A percentile compares a stretch with the other conserved stretches of the same genome.
phyloP scores from a whole-genome alignment of 805 yeast species.

The Yarrowia hollandica region DNA sequence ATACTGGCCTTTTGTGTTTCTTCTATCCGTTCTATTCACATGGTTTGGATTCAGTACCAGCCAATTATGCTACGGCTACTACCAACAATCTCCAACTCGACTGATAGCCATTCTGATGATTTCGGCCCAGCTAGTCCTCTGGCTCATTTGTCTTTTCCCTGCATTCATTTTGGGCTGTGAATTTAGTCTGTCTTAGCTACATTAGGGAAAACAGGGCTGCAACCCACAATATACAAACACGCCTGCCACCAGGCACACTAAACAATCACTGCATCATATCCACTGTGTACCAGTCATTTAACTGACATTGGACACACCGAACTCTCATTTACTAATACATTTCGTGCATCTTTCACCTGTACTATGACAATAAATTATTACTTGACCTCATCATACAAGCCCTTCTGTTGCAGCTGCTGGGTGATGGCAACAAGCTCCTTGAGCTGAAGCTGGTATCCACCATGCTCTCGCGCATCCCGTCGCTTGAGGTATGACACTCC shows the following conservation, averaged over 20 bases:
- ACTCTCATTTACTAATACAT: too few relatives aligned
- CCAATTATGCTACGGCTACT: background rate
- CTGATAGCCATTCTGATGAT: background rate
- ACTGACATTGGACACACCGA: too few relatives aligned
- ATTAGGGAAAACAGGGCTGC: too few relatives aligned
- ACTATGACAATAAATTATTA: slow-evolving; percentile 3
- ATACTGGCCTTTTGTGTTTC: background rate
- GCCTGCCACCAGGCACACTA: too few relatives aligned
- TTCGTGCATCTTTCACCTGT: too few relatives aligned
- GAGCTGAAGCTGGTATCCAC: slow-evolving; percentile 11
- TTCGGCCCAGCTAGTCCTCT: background rate
- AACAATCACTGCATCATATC: too few relatives aligned
- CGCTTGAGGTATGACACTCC: slow-evolving; percentile 9
- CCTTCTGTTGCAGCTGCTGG: slow-evolving; percentile 8
- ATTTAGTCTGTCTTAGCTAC: background rate
- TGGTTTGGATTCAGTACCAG: slow-evolving; percentile 5
- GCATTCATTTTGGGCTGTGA: background rate
- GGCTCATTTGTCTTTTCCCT: background rate
- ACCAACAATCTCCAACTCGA: background rate
- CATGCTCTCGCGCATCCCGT: background rate
- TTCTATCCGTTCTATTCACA: background rate
- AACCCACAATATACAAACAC: too few relatives aligned
- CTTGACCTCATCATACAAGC: slow-evolving; percentile 6
- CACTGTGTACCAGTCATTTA: too few relatives aligned
- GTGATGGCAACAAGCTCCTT: slow-evolving; percentile 16